phyloP scores from a whole-genome alignment of 2,329 filamentous ascomycete species.

The Alternaria brassicae region DNA sequence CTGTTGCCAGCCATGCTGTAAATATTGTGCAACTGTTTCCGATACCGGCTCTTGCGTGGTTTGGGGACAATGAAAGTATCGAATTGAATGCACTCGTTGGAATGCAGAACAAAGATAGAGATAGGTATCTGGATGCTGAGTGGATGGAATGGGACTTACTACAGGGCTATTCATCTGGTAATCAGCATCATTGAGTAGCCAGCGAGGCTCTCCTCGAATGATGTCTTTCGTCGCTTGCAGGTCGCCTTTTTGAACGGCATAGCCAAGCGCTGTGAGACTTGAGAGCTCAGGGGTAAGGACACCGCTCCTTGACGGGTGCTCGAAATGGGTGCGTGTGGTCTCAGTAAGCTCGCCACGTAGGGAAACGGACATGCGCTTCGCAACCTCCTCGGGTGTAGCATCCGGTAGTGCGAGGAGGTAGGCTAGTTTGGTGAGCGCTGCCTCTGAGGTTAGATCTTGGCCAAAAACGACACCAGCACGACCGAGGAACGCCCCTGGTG shows the following conservation, averaged over 20 bases:
- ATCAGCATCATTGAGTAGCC: constrained; percentile 76
- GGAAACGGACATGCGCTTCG: constrained; percentile 73
- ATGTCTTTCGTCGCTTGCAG: constrained; percentile 70
- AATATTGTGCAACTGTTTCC: constrained; percentile 25
- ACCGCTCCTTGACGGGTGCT: constrained; percentile 70
- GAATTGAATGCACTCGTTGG: constrained; percentile 15
- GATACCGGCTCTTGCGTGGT: constrained; percentile 34
- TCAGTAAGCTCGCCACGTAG: constrained; percentile 88
- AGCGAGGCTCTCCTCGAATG: constrained; percentile 69
- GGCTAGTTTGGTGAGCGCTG: constrained; percentile 87
- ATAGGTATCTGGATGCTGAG: constrained; percentile 35
- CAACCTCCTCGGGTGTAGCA: constrained; percentile 70
- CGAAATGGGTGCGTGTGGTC: constrained; percentile 73
- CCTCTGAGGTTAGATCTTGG: constrained; percentile 87
- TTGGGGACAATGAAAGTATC: constrained; percentile 17
- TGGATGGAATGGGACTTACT: constrained; percentile 47
- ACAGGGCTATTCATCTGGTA: constrained; percentile 79
- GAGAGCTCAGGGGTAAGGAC: constrained; percentile 63
- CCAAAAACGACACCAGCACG: constrained; percentile 88
- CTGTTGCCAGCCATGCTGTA: constrained; percentile 20
- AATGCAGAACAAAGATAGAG: constrained; percentile 25
- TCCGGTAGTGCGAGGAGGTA: constrained; percentile 77
- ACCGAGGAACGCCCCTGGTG: constrained; percentile 69
- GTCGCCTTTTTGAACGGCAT: constrained; percentile 78
- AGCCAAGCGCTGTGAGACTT: constrained; percentile 77